Percentiles rank a stretch among this genome's conserved stretches.
Conservation (phyloP, 176 grass and related monocot genomes). For the Carex parvula region DNA sequence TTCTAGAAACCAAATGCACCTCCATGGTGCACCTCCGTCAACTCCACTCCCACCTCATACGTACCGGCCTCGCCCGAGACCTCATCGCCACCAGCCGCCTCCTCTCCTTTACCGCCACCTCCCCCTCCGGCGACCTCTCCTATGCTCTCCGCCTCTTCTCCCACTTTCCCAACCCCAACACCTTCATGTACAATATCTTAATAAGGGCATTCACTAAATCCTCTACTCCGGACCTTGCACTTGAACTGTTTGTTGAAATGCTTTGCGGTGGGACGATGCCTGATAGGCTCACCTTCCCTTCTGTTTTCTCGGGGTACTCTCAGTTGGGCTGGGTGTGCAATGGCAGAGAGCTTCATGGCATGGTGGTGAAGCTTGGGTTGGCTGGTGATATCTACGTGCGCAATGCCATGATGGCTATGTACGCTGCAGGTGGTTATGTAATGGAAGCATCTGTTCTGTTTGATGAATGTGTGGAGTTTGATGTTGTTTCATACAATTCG, state of each 20-base stretch:
- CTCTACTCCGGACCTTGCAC: constrained; percentile 31
- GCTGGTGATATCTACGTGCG: constrained; percentile 43
- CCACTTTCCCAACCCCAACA: constrained; percentile 45
- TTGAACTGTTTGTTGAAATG: constrained; percentile 54
- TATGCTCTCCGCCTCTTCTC: constrained; percentile 48
- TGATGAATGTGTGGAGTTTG: constrained; percentile 27
- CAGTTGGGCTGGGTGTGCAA: constrained; percentile 29
- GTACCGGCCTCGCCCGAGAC: constrained; percentile 50
- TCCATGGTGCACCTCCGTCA: constrained; percentile 56
- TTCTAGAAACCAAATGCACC: constrained; percentile 59
- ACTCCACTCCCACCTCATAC: constrained; percentile 65
- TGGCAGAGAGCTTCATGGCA: constrained; percentile 56
- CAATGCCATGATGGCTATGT: constrained; percentile 71
- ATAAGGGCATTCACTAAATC: constrained; percentile 54
- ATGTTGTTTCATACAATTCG: constrained; percentile 59
- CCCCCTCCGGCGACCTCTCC: constrained; percentile 33
- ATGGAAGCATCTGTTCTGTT: constrained; percentile 38
- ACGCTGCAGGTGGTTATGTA: constrained; percentile 36
- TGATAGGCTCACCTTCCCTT: constrained; percentile 49
- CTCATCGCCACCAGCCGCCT: constrained; percentile 60
- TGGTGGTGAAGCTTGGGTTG: constrained; percentile 67
- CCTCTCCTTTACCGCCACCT: constrained; percentile 43
- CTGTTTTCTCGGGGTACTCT: constrained; percentile 41
- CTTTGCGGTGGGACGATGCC: constrained; percentile 32
- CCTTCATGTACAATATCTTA: constrained; percentile 76